Base-by-base conservation (phyloP, 768 basidiomycete species). In the Xerocomellus intermedius region DNA sequence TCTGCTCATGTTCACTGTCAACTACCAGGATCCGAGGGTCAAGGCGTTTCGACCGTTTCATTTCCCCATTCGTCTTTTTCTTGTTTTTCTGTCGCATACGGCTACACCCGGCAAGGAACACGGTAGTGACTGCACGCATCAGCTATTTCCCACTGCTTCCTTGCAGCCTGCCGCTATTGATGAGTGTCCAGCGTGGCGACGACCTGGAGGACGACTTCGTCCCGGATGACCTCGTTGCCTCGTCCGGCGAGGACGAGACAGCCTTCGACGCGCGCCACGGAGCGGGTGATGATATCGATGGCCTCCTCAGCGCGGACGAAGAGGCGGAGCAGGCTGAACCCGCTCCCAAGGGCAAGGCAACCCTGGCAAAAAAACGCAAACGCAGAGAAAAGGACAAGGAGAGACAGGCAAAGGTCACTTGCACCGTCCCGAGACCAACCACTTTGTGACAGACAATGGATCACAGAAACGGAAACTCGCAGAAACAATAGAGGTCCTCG, bases 201-300 rank as follows among this genome's bases (percentile, higher is more conserved):
- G 91, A 91, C 76, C 78, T 94, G 19, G 89, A 89, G 45, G 92
- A 94, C 68, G 87, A 92, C 59, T 91, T 87, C 65, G 75, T 87
- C 48, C 79, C 79, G 32, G 86, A 94, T 57, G 85, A 86, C 42
- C 74, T 82, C 14, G 80, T 89, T 0, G 85, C 83, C 1, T 72
- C 81, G 14, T 86, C 84, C 0, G 86, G 77, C 12, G 85, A 83
- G 43, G 88, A 88, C 57, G 69, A 69, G 0, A 49, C 48, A 4
- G 33, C 48, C 50, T 67, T 70, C 17, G 62, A 69, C 24, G 49
- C 66, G 26, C 67, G 47, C 42, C 67, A 63, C 38, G 66, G 65
- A 2, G 64, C 67, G 2, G 67, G 64, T 19, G 77, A 79, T 12
- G 74, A 73, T 49, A 68, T 76, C 46, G 68, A 61, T 10, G 74